Percentiles rank a stretch among this genome's conserved stretches.
phyloP scores from a whole-genome alignment of 2,329 filamentous ascomycete species.

The Penicillium freii region DNA sequence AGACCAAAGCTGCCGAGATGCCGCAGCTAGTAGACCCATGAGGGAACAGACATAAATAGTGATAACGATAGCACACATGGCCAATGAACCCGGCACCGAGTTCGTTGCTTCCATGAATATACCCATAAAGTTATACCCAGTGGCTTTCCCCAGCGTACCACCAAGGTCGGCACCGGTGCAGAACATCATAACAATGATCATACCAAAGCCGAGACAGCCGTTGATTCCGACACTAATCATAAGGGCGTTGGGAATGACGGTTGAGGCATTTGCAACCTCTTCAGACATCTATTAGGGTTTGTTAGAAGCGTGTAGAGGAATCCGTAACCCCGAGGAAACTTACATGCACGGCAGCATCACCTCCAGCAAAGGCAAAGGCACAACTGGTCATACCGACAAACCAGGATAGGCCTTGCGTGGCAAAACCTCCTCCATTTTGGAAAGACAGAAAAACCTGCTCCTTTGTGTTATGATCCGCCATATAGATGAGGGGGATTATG shows the following conservation, averaged over 20 bases:
- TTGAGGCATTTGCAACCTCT: slow-evolving; percentile 39
- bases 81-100: slow-evolving; percentile 23
- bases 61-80: slow-evolving; percentile 28
- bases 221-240: slow-evolving; percentile 38
- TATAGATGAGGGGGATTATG: slow-evolving; percentile 46
- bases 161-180: slow-evolving; percentile 34
- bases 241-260: slow-evolving; percentile 37
- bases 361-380: slow-evolving; percentile 38
- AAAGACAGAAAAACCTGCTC: slow-evolving; percentile 49
- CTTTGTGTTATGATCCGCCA: slow-evolving; percentile 44
- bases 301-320: neutral
- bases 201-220: slow-evolving; percentile 35
- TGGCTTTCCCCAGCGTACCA: slow-evolving; percentile 21
- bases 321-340: slow-evolving; percentile 4
- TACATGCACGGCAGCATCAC: slow-evolving; percentile 42
- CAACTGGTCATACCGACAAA: slow-evolving; percentile 37
- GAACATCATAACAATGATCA: slow-evolving; percentile 39
- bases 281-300: slow-evolving; percentile 30
- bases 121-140: slow-evolving; percentile 35
- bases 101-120: slow-evolving; percentile 32
- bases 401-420: slow-evolving; percentile 42
- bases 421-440: slow-evolving; percentile 48
- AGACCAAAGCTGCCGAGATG: slow-evolving; percentile 36
- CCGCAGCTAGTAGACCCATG: slow-evolving; percentile 34
- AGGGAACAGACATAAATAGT: slow-evolving; percentile 30